Conservation (phyloP, 73 alveolate species). For the Halteria grandinella region DNA sequence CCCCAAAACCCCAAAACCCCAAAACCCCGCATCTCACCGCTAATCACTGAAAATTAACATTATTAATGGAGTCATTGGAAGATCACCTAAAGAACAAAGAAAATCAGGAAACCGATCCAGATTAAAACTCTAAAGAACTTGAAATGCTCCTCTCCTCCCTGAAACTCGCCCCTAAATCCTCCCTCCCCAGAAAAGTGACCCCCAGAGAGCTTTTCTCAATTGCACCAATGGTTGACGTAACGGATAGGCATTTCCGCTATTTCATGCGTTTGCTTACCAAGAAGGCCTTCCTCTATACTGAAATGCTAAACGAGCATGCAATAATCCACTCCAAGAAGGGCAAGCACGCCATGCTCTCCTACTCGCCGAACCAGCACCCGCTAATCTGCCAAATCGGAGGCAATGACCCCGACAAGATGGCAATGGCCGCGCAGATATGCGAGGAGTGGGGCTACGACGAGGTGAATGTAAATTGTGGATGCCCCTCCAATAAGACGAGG, state of each 20-base stretch:
- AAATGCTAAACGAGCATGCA: constrained; percentile 79
- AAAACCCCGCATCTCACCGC: no score
- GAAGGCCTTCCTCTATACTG: constrained; percentile 72
- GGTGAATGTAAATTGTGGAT: constrained; percentile 96
- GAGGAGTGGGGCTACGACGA: constrained; percentile 88
- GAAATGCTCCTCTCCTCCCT: no score
- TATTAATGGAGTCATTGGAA: no score
- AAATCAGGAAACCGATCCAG: no score
- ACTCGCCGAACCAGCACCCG: constrained; percentile 75
- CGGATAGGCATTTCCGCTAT: constrained; percentile 71
- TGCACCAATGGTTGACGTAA: constrained; percentile 84
- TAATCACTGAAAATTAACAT: no score
- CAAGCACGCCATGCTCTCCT: background rate
- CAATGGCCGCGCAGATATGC: constrained; percentile 78
- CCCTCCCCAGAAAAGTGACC: no score
- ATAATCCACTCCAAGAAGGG: constrained; percentile 55
- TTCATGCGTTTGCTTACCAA: constrained; percentile 71
- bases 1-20: no score
- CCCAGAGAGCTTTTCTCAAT: no score
- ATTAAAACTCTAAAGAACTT: no score
- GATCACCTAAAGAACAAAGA: no score
- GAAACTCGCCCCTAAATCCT: no score
- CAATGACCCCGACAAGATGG: constrained; percentile 86
- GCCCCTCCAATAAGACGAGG: constrained; percentile 92
- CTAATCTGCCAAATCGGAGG: constrained; percentile 94